Base-by-base conservation (phyloP, 768 basidiomycete species). In the Omphalotus guepiniiformis region DNA sequence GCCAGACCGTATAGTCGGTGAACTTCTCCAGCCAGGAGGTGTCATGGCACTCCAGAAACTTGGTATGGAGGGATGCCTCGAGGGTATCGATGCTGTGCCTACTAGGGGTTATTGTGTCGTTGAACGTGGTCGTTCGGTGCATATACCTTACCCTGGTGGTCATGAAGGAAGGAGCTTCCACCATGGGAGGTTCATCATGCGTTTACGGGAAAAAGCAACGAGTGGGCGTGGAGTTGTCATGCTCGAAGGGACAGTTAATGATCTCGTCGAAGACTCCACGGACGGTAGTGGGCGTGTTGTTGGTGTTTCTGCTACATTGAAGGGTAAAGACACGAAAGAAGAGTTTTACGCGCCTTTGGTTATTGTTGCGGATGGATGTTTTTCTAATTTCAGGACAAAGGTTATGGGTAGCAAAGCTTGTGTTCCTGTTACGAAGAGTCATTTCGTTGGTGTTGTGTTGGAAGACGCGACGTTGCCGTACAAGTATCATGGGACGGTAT, bases 1-100 rank as follows among this genome's bases (percentile, higher is more conserved):
- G 62, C 96, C 96, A 0, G 93, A 98, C 73, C 79, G 96, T 15
- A 98, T 99, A 55, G 96, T 98, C 27, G 96, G 96, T 21, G 96
- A 99, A 64, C 81, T 98, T 1, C 71, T 99, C 19, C 96, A 99
- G 59, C 96, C 96, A 2, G 93, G 86, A 1, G 96, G 96, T 1
- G 82, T 93, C 19, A 70, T 72, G 11, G 82, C 92, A 1, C 69
- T 99, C 37, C 68, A 78, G 48, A 67, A 77, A 29, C 79, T 99
- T n/a, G 94, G 92, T 0, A 63, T 99, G 55, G 79, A 79, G 39
- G 68, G 68, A 6, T 83, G 82, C 45, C 65, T 96, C 37, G 88
- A 97, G 21, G 83, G 78, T n/a, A 94, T 98, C 48, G 94, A 91
- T 63, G 84, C 93, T 0, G 74, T 93, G 25, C 79, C 80, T 0